Base-by-base conservation (phyloP, 495 filamentous ascomycete genomes). In the Talaromyces wortmannii region DNA sequence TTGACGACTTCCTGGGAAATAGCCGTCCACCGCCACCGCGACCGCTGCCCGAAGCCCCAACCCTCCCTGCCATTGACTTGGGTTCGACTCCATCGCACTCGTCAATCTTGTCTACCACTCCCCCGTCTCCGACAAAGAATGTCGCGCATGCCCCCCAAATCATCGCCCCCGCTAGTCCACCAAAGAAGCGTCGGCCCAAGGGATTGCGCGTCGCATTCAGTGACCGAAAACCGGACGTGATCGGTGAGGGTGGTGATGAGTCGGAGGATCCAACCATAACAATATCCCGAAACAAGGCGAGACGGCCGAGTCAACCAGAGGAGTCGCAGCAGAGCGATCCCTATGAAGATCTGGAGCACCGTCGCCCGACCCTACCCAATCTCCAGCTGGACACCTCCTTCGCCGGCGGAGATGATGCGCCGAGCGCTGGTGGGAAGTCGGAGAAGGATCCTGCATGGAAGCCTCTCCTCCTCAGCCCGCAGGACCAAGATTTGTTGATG, bases 211-310 rank as follows among this genome's bases (percentile, higher is more conserved):
- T 95, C n/a, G 79, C 76, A 45, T 96, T 95, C 62, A 79, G 71
- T 7, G 76, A 85, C 49, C 76, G 68, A 17, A 71, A 72, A 55
- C 89, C 90, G 13, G 87, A 89, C 36, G 63, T 95, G 49, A 95
- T 96, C 67, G 91, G 91, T 23, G 83, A 89, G 61, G 91, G 91
- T 18, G 91, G 91, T 12, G 91, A 95, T 67, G 90, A 95, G 58
- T 83, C 85, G 44, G 84, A 88, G 40, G 67, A 72, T 4, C 86
- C 87, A 6, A 79, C 83, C 0, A 73, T 81, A 16, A 88, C 92
- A 61, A 84, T 95, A 15, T 82, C 80, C 0, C 74, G 69, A 60
- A 67, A 61, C 48, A 75, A 76, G 50, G 76, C 23, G 23, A 23
- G 76, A 59, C 72, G 71, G 49, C 62, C 72, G 15, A 75, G 65